phyloP scores from a whole-genome alignment of 2,329 filamentous ascomycete species.

The Penicillium sp. region DNA sequence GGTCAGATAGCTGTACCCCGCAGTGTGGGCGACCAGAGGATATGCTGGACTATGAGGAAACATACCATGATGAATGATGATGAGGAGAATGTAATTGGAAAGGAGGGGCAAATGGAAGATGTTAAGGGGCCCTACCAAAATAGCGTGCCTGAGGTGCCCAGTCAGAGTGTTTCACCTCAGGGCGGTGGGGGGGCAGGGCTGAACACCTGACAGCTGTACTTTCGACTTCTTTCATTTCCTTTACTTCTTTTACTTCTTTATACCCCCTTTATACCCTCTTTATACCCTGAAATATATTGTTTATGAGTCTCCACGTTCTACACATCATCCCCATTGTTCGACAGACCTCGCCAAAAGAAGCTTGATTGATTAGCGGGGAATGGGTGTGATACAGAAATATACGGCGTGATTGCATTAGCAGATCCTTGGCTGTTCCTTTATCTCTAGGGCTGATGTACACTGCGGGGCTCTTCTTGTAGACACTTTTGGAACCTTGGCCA shows the following conservation, averaged over 20 bases:
- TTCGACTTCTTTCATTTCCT: neutral
- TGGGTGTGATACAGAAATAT: neutral
- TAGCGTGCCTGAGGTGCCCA: constrained; percentile 23
- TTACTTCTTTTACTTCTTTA: neutral
- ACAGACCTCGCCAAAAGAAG: neutral
- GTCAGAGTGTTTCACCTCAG: constrained; percentile 11
- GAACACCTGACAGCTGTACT: neutral
- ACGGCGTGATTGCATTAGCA: neutral
- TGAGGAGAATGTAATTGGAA: constrained; percentile 18
- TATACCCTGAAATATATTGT: neutral
- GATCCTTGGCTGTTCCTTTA: constrained; percentile 1
- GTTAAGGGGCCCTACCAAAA: constrained; percentile 27
- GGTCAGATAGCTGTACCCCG: constrained; percentile 37
- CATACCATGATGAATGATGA: constrained; percentile 36
- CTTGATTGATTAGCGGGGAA: neutral
- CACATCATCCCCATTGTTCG: too few species aligned
- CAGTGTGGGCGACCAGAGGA: constrained; percentile 30
- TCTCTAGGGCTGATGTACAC: neutral
- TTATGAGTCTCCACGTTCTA: neutral
- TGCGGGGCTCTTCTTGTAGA: neutral
- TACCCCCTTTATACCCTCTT: too few species aligned
- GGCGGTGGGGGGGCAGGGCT: constrained; percentile 18
- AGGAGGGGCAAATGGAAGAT: constrained; percentile 20
- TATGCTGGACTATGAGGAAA: neutral
- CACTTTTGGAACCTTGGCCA: neutral